Percentiles rank a stretch among this genome's conserved stretches.
Evolutionary conservation across 805 yeast genomes (phyloP).

Genomic region (Wickerhamiella lipophila): DNA sequence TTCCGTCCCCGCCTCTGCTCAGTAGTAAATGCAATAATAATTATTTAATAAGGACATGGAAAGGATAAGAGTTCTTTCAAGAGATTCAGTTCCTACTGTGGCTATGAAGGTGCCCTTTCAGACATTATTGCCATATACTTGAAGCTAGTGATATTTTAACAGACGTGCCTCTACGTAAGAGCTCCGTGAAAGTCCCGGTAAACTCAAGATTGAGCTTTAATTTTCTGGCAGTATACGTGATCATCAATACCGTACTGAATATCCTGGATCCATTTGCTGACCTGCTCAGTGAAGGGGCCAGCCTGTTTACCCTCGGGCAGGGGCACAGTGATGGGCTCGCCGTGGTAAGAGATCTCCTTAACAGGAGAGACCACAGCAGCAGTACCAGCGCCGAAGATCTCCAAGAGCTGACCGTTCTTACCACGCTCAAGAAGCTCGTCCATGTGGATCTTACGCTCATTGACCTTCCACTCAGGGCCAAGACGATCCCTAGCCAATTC

Average conservation of each 20-base stretch:
- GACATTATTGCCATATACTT: no score
- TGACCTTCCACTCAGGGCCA: constrained; percentile 64
- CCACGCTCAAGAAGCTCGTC: constrained; percentile 69
- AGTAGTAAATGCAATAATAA: not conserved
- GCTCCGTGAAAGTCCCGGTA: no score
- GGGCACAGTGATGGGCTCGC: constrained; percentile 63
- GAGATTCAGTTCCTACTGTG: no score
- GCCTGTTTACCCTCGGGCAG: constrained; percentile 63
- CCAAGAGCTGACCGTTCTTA: constrained; percentile 68
- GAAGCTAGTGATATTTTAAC: no score
- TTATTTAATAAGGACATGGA: not conserved
- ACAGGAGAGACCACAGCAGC: constrained; percentile 96
- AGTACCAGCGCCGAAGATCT: constrained; percentile 95
- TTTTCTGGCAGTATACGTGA: constrained; percentile 32
- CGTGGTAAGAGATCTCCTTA: constrained; percentile 71
- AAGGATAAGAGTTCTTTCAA: no score
- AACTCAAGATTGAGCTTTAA: not conserved
- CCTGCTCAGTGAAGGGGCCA: constrained; percentile 48
- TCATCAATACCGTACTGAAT: constrained; percentile 81
- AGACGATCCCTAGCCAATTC: constrained; percentile 64
- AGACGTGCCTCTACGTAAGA: no score
- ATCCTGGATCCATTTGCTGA: constrained; percentile 75
- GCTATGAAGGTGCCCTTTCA: no score
- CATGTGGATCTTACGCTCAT: constrained; percentile 75
- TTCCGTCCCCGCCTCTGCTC: not conserved